Evolutionary conservation across 345 rosid genomes (phyloP), one percentile per base, ranked within the genome.

Genomic region (Clarkia xantiana): DNA sequence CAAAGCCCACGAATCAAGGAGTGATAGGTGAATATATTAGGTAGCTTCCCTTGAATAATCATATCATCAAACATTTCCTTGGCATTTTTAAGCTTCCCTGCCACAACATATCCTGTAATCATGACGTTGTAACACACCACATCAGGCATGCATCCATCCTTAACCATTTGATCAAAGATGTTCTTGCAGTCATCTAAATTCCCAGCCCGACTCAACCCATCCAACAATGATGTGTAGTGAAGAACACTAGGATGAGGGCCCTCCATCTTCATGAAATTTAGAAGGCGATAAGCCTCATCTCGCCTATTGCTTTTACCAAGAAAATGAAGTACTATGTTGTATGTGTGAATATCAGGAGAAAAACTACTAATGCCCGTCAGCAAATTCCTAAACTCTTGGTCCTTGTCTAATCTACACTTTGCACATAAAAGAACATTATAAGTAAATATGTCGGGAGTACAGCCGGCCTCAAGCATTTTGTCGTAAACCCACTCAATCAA

Each of bases 401-500:
- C 63, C 58, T 79, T 81, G 62, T 94, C 84, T 64, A 90, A 56
- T 64, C 87, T 77, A 64, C 65, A 81, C 63, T 79, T 81, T 36
- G 82, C 79, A 53, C 79, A 80, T 86, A 86, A 65, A 18, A 82
- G 45, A 47, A 83, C 59, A 61, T 90, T 86, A 53, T 72, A 90
- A 51, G 97, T 82, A 11, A 82, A 51, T 52, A 61, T 62, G 70
- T 90, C 88, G 0, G 95, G 82, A 38, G 51, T 45, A 65, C 63
- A 61, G 51, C 80, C 77, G 2, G 77, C 88, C 4, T 64, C 78
- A 42, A 80, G 61, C 95, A 86, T 90, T 61, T 69, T 76, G 71
- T 74, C 73, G 59, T 83, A 70, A 3, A 90, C 91, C 95, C 94
- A 79, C 69, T 90, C 97, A 17, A 90, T 83, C 76, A 90, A 63